These are phyloP conservation scores for Lentinula edodes DNA, from an alignment of 768 basidiomycete species.

Conservation along the genomic window DNA sequence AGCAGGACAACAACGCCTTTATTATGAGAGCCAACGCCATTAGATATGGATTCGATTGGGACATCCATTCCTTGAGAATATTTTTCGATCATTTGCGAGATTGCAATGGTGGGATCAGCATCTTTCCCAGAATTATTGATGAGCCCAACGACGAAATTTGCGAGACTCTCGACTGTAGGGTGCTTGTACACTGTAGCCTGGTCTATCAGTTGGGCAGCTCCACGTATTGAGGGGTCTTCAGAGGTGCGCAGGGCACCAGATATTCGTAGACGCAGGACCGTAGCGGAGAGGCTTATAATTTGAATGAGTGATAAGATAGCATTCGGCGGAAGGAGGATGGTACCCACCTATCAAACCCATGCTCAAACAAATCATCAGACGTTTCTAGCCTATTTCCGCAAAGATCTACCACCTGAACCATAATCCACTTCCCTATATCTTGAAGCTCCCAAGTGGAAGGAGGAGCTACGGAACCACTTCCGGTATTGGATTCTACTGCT, in stretches of 20 bases:
- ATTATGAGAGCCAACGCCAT: constrained; percentile 7
- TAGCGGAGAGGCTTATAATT: constrained; percentile 15
- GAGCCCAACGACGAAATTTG: constrained; percentile 13
- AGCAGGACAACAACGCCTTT: constrained; percentile 23
- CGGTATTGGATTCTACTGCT: constrained; percentile 18
- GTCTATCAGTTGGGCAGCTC: constrained; percentile 13
- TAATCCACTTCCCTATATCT: constrained; percentile 15
- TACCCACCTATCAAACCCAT: constrained; percentile 21
- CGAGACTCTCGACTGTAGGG: constrained; percentile 20
- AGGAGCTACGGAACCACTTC: constrained; percentile 16
- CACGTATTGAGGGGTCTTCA: constrained; percentile 11
- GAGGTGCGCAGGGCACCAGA: constrained; percentile 23
- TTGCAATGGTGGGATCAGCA: constrained; percentile 14
- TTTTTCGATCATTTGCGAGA: constrained; percentile 35
- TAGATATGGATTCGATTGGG: not conserved
- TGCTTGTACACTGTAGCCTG: constrained; percentile 19
- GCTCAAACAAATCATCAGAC: constrained; percentile 20
- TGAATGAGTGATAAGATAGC: constrained; percentile 3
- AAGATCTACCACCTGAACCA: constrained; percentile 18
- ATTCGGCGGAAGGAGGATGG: not conserved
- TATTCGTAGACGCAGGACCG: constrained; percentile 30
- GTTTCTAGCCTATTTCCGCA: constrained; percentile 16
- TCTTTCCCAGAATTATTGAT: constrained; percentile 4
- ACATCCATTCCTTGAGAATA: constrained; percentile 16
- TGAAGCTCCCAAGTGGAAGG: constrained; percentile 9